Conservation (phyloP, 2,329 filamentous ascomycete genomes). For the Phyllosticta capitalensis region DNA sequence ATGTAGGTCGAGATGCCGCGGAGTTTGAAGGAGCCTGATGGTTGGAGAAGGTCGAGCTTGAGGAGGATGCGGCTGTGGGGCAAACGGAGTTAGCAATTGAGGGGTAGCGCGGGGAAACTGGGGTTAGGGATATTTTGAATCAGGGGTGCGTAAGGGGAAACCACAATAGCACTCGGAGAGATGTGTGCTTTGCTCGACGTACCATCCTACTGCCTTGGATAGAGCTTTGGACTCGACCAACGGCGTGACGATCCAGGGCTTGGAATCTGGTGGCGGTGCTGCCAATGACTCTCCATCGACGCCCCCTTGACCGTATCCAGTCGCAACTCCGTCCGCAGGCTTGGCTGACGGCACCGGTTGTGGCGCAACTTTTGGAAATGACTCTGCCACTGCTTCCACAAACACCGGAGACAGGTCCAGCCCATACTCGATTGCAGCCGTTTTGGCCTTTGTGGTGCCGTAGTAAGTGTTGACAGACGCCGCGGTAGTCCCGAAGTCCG, state of each 20-base stretch:
- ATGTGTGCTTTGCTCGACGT: slow-evolving; percentile 19
- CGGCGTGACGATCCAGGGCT: slow-evolving; percentile 63
- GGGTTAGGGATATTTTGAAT: slow-evolving; percentile 6
- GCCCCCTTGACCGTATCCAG: neutral
- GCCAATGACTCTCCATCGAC: neutral
- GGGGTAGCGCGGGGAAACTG: neutral
- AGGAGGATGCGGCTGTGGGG: slow-evolving; percentile 60
- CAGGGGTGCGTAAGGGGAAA: neutral
- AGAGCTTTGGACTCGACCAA: slow-evolving; percentile 57
- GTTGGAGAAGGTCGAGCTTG: slow-evolving; percentile 78
- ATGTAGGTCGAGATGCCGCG: slow-evolving; percentile 64
- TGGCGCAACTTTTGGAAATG: neutral
- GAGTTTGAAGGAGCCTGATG: slow-evolving; percentile 79
- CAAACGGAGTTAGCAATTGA: slow-evolving; percentile 15
- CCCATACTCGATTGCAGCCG: neutral
- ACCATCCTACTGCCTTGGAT: slow-evolving; percentile 65
- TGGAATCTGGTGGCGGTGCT: slow-evolving; percentile 9
- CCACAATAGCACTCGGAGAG: neutral
- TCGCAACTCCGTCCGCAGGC: neutral
- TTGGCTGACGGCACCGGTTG: no score
- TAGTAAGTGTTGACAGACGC: neutral
- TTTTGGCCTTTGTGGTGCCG: neutral
- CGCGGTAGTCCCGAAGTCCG: neutral
- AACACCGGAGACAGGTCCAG: neutral
- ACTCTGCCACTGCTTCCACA: neutral